phyloP scores from a whole-genome alignment of 2,329 filamentous ascomycete genomes.

The Aspergillus oerlinghausenensis region DNA sequence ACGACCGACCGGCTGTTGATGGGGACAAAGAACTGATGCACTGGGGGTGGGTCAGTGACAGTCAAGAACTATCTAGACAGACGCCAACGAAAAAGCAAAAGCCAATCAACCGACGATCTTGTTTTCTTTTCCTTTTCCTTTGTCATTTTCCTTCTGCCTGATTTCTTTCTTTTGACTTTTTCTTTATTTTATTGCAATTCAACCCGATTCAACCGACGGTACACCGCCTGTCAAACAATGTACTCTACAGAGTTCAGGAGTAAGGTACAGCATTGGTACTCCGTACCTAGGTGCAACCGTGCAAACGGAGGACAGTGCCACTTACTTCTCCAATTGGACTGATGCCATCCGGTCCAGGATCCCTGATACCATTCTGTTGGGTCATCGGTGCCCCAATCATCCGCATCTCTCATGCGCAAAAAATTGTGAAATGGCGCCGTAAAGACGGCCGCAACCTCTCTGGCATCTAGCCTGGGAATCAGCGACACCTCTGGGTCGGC shows the following conservation, averaged over 20 bases:
- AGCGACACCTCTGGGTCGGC: slow-evolving; percentile 63
- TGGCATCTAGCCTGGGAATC: slow-evolving; percentile 77
- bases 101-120: not conserved
- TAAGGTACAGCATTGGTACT: not conserved
- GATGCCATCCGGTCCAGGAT: slow-evolving; percentile 74
- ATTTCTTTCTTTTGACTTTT: not conserved
- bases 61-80: not conserved
- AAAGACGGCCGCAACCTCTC: slow-evolving; percentile 91
- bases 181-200: not conserved
- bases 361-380: slow-evolving; percentile 78
- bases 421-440: slow-evolving; percentile 86
- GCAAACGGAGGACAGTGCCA: slow-evolving; percentile 1
- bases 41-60: slow-evolving; percentile 31
- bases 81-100: not conserved
- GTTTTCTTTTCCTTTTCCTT: not conserved
- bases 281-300: not conserved
- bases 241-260: not conserved
- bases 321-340: slow-evolving; percentile 64
- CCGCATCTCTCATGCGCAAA: slow-evolving; percentile 58
- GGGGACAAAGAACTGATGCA: slow-evolving; percentile 92
- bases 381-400: slow-evolving; percentile 31
- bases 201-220: not conserved
- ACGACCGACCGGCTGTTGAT: slow-evolving; percentile 66
- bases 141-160: not conserved
- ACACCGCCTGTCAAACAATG: not conserved